Percentiles rank a stretch among this genome's conserved stretches.
These are phyloP conservation scores for Penicillium janthinellum DNA, from an alignment of 2,329 filamentous ascomycete species.

Conservation along the genomic window DNA sequence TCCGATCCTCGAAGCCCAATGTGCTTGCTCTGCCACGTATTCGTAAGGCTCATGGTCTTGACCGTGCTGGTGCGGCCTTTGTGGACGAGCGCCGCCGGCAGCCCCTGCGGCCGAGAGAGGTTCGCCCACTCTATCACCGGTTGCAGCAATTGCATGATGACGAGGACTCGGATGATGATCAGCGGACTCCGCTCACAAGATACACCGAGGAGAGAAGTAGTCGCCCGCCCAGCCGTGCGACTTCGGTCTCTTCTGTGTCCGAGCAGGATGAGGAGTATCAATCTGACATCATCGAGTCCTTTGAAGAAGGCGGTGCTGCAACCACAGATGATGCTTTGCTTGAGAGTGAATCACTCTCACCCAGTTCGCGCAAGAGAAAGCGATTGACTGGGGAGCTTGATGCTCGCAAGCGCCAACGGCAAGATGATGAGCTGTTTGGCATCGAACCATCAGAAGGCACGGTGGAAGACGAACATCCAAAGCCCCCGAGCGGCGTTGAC, in stretches of 20 bases:
- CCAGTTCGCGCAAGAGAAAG: conserved; percentile 70
- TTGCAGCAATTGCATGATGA: conserved; percentile 74
- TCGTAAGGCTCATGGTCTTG: conserved; percentile 63
- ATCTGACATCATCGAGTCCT: conserved; percentile 28
- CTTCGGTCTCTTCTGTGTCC: conserved; percentile 54
- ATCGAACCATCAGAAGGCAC: conserved; percentile 57
- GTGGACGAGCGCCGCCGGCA: conserved; percentile 67
- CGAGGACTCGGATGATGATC: conserved; percentile 86
- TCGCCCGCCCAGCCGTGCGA: conserved; percentile 72
- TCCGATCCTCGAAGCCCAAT: conserved; percentile 50
- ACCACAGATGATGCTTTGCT: conserved; percentile 19
- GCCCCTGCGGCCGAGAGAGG: conserved; percentile 60
- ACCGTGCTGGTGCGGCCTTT: conserved; percentile 64
- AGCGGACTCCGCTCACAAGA: conserved; percentile 64
- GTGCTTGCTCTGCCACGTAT: conserved; percentile 73
- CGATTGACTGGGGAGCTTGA: conserved; percentile 68
- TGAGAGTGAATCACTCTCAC: conserved; percentile 54
- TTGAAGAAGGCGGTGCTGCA: conserved; percentile 12
- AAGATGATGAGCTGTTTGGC: conserved; percentile 78
- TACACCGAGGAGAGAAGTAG: conserved; percentile 88
- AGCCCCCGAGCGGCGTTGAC: background rate
- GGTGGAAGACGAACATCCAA: conserved; percentile 42
- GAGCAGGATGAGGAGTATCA: conserved; percentile 48
- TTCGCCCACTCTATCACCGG: conserved; percentile 80
- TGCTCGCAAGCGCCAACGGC: conserved; percentile 78